Conservation (phyloP, 177 flowering plant species). For the Vitis hybrid region DNA sequence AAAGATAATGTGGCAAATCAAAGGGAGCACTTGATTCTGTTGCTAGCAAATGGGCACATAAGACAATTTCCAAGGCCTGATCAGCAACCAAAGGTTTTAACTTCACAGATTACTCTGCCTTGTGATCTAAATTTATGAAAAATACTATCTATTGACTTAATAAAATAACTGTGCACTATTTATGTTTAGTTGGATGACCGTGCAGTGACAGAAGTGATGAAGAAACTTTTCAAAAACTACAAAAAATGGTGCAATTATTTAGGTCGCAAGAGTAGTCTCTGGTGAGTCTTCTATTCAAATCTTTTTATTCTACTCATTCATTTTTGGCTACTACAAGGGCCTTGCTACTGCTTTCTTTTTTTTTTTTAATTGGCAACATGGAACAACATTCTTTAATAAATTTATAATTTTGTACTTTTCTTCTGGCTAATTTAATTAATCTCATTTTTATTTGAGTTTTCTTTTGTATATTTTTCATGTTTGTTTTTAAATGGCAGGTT, state of each 20-base stretch:
- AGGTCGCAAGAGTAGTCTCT: slow-evolving; percentile 89
- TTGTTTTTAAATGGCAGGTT: slow-evolving; percentile 48
- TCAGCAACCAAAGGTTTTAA: slow-evolving; percentile 86
- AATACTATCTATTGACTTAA: not conserved
- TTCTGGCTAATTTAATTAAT: not conserved
- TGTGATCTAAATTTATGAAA: not conserved
- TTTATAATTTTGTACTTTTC: not conserved
- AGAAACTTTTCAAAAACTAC: slow-evolving; percentile 87
- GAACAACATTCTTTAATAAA: not conserved
- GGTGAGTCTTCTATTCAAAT: slow-evolving; percentile 43
- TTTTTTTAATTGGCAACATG: not conserved
- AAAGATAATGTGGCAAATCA: slow-evolving; percentile 95
- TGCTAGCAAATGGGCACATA: slow-evolving; percentile 96
- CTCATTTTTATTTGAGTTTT: not conserved
- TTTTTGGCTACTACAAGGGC: not conserved
- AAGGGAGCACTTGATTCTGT: slow-evolving; percentile 93
- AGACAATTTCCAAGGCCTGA: slow-evolving; percentile 89
- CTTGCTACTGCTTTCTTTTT: not conserved
- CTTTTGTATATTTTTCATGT: not conserved
- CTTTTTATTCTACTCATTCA: not conserved
- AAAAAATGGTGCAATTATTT: slow-evolving; percentile 93
- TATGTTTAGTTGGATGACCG: slow-evolving; percentile 71
- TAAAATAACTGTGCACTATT: slow-evolving; percentile 6
- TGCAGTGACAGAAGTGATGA: slow-evolving; percentile 82
- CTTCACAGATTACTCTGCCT: slow-evolving; percentile 3